Evolutionary conservation across 441 rosid genomes (phyloP), one percentile per base, ranked within the genome.

Genomic region (Bocquillonia castaneifolia): DNA sequence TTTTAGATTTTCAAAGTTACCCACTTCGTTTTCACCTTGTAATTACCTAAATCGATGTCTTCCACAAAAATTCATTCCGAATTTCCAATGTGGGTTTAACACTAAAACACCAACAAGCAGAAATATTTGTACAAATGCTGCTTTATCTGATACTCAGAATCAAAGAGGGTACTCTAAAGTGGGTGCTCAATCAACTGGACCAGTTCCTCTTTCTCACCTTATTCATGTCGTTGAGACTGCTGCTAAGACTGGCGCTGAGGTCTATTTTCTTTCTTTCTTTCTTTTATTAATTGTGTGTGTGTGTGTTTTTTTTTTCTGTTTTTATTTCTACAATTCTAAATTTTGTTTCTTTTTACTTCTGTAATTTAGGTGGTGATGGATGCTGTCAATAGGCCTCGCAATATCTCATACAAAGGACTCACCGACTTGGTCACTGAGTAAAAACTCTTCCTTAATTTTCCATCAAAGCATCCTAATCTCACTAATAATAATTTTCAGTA

Each of bases 371-470:
- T 91, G 50, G 93, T 91, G 34, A 89, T 91, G 97, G 91, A 85
- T 73, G 96, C 96, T 68, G 96, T 93, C 31, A 88, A 88, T 63
- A 84, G 83, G 79, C 98, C 97, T 68, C 82, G 86, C 32, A 91
- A 82, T 77, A 74, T 93, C 53, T 75, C 89, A 58, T 91, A 93
- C 67, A 93, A 93, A 79, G 95, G 98, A 52, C 75, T 91, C 51
- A 86, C 86, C 73, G 98, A 93, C 76, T 81, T 91, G 75, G 96
- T 93, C 59, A 93, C 97, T 3, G 98, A 89, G 98, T 91, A 83
- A 85, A 91, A 12, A 71, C 69, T 60, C 66, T 40, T 65, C 26
- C 55, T 20, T 51, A 10, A n/a, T n/a, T n/a, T n/a, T n/a, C n/a
- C n/a, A n/a, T n/a, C n/a, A n/a, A n/a, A n/a, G n/a, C n/a, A n/a